phyloP scores from a whole-genome alignment of 768 basidiomycete genomes.

The Cystofilobasidium capitatum region DNA sequence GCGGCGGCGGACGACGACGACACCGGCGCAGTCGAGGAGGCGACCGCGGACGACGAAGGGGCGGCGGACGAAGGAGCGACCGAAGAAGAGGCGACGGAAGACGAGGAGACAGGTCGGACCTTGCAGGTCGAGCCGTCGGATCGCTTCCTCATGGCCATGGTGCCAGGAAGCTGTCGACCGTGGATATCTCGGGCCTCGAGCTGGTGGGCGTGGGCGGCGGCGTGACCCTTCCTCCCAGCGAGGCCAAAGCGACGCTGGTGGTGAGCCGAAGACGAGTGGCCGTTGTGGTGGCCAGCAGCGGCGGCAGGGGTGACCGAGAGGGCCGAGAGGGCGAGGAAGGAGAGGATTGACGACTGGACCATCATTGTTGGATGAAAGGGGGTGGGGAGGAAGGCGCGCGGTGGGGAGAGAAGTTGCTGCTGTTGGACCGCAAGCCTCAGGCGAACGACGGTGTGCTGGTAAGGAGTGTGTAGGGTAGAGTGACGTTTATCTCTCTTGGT shows the following conservation, averaged over 20 bases:
- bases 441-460: too few species aligned
- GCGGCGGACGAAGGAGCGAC: neutral
- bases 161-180: constrained; percentile 20
- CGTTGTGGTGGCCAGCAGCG: neutral
- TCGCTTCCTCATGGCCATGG: constrained; percentile 21
- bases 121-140: constrained; percentile 19
- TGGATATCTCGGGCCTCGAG: constrained; percentile 10
- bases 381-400: neutral
- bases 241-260: neutral
- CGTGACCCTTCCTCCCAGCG: neutral
- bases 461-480: too few species aligned
- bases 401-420: too few species aligned
- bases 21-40: neutral
- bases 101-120: neutral
- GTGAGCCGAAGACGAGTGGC: neutral
- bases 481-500: too few species aligned
- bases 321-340: neutral
- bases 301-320: neutral
- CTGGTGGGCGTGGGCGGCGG: neutral
- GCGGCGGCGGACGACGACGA: neutral
- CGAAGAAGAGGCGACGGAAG: neutral
- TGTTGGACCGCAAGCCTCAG: too few species aligned
- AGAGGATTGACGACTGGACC: neutral
- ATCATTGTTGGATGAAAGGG: neutral
- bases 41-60: neutral